Conservation (phyloP, 106 monocot species). For the Hemerocallis citrina region DNA sequence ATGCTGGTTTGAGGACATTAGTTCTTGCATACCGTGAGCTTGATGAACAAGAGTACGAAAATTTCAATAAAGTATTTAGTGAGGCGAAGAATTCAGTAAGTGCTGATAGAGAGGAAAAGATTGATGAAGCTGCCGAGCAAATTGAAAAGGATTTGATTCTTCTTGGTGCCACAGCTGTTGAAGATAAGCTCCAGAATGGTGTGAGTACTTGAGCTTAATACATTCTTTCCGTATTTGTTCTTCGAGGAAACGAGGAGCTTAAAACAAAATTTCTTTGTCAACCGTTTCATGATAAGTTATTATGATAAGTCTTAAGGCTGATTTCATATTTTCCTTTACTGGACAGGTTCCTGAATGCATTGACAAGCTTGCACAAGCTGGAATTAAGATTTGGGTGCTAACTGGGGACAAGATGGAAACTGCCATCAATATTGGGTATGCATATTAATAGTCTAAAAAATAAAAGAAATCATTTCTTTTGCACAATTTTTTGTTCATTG, state of each 20-base stretch:
- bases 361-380: conserved; percentile 92
- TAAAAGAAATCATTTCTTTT: not conserved
- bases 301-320: not conserved
- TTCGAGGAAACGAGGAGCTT: not conserved
- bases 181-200: conserved; percentile 96
- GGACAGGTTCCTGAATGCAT: conserved; percentile 94
- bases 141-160: conserved; percentile 83
- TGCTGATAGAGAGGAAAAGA: conserved; percentile 80
- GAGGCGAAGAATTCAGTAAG: conserved; percentile 79
- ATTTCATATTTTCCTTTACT: not conserved
- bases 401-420: conserved; percentile 99
- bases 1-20: conserved; percentile 90
- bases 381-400: conserved; percentile 95
- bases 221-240: not conserved
- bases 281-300: not conserved
- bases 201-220: conserved; percentile 25
- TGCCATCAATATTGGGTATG: conserved; percentile 96
- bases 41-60: conserved; percentile 52
- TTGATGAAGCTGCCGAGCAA: conserved; percentile 65
- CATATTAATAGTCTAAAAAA: too few species aligned
- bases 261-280: not conserved
- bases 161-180: conserved; percentile 95
- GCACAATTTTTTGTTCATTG: not conserved
- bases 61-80: conserved; percentile 49
- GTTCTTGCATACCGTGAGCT: conserved; percentile 90